Evolutionary conservation across 2,329 filamentous ascomycete genomes (phyloP).

Genomic region (Claviceps arundinis): DNA sequence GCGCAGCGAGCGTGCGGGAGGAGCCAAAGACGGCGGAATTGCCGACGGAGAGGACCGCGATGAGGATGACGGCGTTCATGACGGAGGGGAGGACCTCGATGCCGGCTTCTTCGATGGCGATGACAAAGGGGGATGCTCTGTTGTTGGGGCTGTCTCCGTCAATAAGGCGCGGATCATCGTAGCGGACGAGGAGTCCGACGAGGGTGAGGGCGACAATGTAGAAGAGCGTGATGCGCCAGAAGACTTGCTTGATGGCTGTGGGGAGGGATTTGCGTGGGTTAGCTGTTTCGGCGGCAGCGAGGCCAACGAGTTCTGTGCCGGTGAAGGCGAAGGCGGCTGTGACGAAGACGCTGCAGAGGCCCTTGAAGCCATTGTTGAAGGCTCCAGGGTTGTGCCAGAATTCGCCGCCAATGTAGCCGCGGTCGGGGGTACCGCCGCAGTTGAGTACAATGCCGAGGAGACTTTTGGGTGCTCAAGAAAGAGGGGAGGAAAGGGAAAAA

Average conservation of each 20-base stretch:
- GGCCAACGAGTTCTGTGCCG: conserved; percentile 62
- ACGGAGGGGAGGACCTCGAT: conserved; percentile 71
- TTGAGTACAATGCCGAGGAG: conserved; percentile 79
- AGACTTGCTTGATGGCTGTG: conserved; percentile 82
- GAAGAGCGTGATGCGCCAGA: conserved; percentile 87
- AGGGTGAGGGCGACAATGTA: conserved; percentile 74
- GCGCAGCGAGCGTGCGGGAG: conserved; percentile 75
- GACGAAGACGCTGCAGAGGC: conserved; percentile 66
- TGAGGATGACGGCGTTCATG: conserved; percentile 91
- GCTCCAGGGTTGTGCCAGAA: conserved; percentile 75
- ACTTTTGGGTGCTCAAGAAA: conserved; percentile 24
- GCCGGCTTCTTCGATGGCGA: conserved; percentile 74
- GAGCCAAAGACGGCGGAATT: conserved; percentile 89
- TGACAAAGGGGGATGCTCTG: conserved; percentile 80
- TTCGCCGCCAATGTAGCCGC: conserved; percentile 65
- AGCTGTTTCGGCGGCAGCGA: conserved; percentile 66
- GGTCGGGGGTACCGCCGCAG: conserved; percentile 60
- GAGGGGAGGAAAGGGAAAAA: too few species aligned
- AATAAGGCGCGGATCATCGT: conserved; percentile 51
- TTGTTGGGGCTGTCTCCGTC: conserved; percentile 46
- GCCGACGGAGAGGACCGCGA: conserved; percentile 79
- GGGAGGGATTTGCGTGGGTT: conserved; percentile 72
- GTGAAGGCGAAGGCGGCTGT: conserved; percentile 66
- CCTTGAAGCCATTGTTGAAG: conserved; percentile 72
- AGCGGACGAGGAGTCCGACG: conserved; percentile 72